Conservation (phyloP, 2,329 filamentous ascomycete species). For the Colletotrichum theobromicola region DNA sequence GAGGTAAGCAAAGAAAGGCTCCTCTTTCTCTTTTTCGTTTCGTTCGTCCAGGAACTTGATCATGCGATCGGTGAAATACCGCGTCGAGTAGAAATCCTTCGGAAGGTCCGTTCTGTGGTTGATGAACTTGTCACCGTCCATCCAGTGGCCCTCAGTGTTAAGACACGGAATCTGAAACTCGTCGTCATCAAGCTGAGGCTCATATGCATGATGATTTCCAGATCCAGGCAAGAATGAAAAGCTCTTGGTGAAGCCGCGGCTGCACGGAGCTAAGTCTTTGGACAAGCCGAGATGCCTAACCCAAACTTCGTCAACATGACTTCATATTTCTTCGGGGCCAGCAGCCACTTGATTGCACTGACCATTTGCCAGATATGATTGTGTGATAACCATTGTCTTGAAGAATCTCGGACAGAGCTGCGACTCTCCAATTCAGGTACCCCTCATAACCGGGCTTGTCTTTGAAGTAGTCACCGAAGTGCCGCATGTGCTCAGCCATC, state of each 20-base stretch:
- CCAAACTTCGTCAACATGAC: neutral
- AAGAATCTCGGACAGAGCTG: conserved; percentile 31
- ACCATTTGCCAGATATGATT: conserved; percentile 37
- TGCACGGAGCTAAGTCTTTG: conserved; percentile 37
- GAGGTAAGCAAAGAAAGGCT: conserved; percentile 54
- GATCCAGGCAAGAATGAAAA: conserved; percentile 47
- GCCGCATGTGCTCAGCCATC: conserved; percentile 46
- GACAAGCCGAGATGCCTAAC: conserved; percentile 39
- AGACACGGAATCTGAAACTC: neutral
- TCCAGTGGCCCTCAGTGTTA: conserved; percentile 30
- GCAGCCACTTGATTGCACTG: neutral
- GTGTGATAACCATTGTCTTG: conserved; percentile 35
- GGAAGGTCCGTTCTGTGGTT: conserved; percentile 37
- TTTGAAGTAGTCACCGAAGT: neutral
- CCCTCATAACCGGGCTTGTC: conserved; percentile 34
- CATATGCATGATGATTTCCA: conserved; percentile 60
- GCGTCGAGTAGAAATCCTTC: conserved; percentile 49
- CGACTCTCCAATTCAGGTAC: conserved; percentile 34
- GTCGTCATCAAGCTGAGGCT: conserved; percentile 39
- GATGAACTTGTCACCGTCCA: conserved; percentile 48
- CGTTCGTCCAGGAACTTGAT: conserved; percentile 44
- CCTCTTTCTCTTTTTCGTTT: conserved; percentile 37
- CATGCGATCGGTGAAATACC: conserved; percentile 47
- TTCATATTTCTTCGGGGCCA: neutral
- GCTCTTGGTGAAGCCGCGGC: conserved; percentile 44